A percentile compares a stretch with the other conserved stretches of the same genome.
Conservation (phyloP, 139 green algal species). For the Limnomonas spitsbergensis region DNA sequence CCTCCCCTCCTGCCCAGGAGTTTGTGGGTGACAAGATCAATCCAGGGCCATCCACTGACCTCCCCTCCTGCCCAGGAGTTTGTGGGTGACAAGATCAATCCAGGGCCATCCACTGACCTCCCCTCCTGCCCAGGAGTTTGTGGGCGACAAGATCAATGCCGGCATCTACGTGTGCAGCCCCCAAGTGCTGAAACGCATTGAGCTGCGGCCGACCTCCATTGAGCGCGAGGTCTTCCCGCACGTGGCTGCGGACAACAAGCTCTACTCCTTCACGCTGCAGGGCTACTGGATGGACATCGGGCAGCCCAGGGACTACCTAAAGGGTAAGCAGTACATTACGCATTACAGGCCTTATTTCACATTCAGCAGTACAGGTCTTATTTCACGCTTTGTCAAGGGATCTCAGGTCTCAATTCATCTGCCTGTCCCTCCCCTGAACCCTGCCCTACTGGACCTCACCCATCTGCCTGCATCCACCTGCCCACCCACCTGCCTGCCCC, state of each 20-base stretch:
- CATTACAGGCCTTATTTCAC: background rate
- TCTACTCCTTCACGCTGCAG: slow-evolving; percentile 84
- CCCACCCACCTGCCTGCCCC: background rate
- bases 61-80: slow-evolving; percentile 58
- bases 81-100: slow-evolving; percentile 99
- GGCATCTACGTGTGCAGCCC: slow-evolving; percentile 91
- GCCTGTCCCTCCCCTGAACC: background rate
- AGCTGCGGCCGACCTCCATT: slow-evolving; percentile 88
- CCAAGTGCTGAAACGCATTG: slow-evolving; percentile 82
- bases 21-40: slow-evolving; percentile 99
- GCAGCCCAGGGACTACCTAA: slow-evolving; percentile 68
- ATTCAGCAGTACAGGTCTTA: background rate
- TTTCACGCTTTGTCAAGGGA: background rate
- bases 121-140: slow-evolving; percentile 67
- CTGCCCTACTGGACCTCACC: background rate
- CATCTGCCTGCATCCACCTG: background rate
- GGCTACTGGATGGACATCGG: slow-evolving; percentile 99
- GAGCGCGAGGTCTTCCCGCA: slow-evolving; percentile 95
- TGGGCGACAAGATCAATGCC: slow-evolving; percentile 80
- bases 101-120: slow-evolving; percentile 15
- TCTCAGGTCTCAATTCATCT: background rate
- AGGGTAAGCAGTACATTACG: slow-evolving; percentile 31
- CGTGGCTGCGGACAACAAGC: slow-evolving; percentile 74
- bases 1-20: too few species aligned
- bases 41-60: slow-evolving; percentile 32